Base-by-base conservation (phyloP, 805 yeast species). In the Saccharomyces kudriavzevii region DNA sequence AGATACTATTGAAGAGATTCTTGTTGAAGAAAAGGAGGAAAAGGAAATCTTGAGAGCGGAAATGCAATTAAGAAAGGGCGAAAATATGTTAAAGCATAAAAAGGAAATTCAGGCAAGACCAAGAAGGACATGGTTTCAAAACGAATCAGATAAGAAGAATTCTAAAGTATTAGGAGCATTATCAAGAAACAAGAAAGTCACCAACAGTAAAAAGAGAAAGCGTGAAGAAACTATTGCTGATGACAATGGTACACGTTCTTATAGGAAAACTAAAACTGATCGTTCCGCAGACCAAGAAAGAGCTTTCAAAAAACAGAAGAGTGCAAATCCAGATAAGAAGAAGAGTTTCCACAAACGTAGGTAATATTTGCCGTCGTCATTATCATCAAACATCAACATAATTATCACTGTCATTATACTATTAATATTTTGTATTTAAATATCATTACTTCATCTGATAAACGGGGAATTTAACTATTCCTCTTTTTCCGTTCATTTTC, bases 81-180 rank as follows among this genome's bases (percentile, higher is more conserved):
- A 86, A 63, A 94, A 94, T 69, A 62, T 94, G 68, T 72, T 94
- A 58, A 85, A 80, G 65, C 90, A 87, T 63, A 81, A 82, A 60
- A 80, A 80, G 51, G 98, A 94, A 70, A 94, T 94, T 65, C 79
- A 81, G 59, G 75, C 96, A 0, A 81, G 97, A 65, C 98, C 99
- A 31, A 89, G 81, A 70, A 83, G 99, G 74, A 94, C 99, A 0
- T 94, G 99, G 99, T 92, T 94, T 70, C 92, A 89, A 71, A 75
- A 70, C 51, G 77, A 66, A 53, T 65, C 70, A 49, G 81, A 78
- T 31, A 73, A 75, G 62, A 68, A 72, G 47, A 63, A 73, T 61
- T 61, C 73, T 56, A 68, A 70, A 64, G 67, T 64, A 28, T 51
- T 67, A 40, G 65, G 66, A 60, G 70, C 69, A 3, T 65, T 73